Evolutionary conservation across 2,329 filamentous ascomycete species (phyloP).

Genomic region (Trematosphaeria pertusa): DNA sequence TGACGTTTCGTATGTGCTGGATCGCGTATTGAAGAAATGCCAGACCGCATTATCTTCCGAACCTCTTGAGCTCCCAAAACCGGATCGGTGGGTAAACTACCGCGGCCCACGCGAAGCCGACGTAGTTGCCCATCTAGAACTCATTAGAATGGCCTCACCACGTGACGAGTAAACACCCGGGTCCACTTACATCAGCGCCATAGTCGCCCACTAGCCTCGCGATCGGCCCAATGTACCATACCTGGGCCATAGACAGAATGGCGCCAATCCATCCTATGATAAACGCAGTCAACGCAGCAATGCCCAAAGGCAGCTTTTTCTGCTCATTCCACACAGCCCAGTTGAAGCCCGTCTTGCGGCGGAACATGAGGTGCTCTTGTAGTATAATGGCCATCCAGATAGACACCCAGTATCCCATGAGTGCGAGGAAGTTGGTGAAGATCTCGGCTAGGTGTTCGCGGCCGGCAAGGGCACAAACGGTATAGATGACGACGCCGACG

Average conservation of each 20-base stretch:
- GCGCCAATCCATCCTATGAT: constrained; percentile 70
- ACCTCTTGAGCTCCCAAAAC: constrained; percentile 58
- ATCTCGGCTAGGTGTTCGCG: constrained; percentile 67
- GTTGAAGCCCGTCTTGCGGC: constrained; percentile 59
- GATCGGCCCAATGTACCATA: constrained; percentile 72
- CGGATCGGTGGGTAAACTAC: constrained; percentile 64
- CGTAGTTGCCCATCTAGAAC: constrained; percentile 62
- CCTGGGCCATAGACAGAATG: constrained; percentile 72
- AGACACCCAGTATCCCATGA: constrained; percentile 75
- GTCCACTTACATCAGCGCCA: constrained; percentile 61
- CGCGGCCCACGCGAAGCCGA: constrained; percentile 66
- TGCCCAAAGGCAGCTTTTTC: constrained; percentile 65
- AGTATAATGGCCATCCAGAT: constrained; percentile 70
- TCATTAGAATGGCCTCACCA: constrained; percentile 5
- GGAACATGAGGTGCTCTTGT: constrained; percentile 69
- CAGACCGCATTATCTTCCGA: constrained; percentile 56
- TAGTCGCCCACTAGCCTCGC: constrained; percentile 64
- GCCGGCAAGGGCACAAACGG: constrained; percentile 69
- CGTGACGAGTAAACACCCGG: too few relatives aligned
- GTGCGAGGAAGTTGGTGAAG: constrained; percentile 72
- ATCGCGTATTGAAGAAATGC: too few relatives aligned
- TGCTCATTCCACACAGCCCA: constrained; percentile 68
- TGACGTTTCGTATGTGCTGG: too few relatives aligned
- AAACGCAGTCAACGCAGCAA: constrained; percentile 68
- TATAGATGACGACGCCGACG: constrained; percentile 66